Conservation (phyloP, 2,329 filamentous ascomycete species). For the Helicocarpus griseus region DNA sequence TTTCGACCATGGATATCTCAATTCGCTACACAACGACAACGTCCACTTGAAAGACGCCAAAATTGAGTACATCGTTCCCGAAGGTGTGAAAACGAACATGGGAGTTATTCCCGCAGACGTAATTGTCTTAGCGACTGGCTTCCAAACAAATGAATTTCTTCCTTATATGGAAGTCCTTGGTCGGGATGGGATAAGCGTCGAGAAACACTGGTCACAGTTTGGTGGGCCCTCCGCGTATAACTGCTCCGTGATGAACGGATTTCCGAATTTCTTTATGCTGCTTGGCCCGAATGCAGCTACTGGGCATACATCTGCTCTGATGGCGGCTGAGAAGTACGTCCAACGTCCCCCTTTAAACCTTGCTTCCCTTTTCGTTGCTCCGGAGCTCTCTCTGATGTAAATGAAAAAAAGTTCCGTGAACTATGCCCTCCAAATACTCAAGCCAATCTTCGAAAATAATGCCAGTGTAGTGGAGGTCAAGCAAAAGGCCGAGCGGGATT, state of each 20-base stretch:
- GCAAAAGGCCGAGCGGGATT: conserved; percentile 35
- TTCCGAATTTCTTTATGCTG: conserved; percentile 28
- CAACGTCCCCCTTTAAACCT: too few relatives aligned
- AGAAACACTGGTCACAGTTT: conserved; percentile 24
- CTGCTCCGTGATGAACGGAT: conserved; percentile 45
- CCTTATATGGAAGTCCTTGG: conserved; percentile 19
- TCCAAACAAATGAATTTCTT: conserved; percentile 17
- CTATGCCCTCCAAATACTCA: conserved; percentile 49
- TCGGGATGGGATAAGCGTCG: conserved; percentile 14
- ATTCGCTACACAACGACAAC: conserved; percentile 41
- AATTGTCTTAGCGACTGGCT: conserved; percentile 21
- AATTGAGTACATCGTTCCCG: conserved; percentile 37
- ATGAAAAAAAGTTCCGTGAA: conserved; percentile 37
- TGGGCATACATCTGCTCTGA: conserved; percentile 42
- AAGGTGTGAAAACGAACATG: conserved; percentile 21
- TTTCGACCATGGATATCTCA: conserved; percentile 45
- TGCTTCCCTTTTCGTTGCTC: neutral
- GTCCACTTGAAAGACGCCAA: conserved; percentile 43
- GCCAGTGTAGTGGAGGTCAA: conserved; percentile 37
- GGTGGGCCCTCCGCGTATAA: conserved; percentile 53
- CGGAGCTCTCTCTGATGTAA: neutral
- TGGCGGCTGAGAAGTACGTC: conserved; percentile 48
- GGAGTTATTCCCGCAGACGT: conserved; percentile 18
- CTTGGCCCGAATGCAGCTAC: conserved; percentile 24
- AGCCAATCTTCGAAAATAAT: conserved; percentile 39